Conservation (phyloP, 1,139 yeast species). For the Blastobotrys elegans region DNA sequence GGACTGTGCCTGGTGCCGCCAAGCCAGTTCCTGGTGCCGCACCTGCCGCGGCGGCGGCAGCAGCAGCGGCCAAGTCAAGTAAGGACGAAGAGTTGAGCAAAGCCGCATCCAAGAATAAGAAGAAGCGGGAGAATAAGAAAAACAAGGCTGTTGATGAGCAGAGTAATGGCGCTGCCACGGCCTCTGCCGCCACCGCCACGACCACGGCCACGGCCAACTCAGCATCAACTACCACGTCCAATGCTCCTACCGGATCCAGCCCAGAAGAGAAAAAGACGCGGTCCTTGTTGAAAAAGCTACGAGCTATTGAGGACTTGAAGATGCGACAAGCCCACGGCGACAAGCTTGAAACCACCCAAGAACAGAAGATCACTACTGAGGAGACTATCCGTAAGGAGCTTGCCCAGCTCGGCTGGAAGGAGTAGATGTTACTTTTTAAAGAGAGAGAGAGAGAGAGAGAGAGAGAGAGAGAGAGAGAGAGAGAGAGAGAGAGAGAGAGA, state of each 20-base stretch:
- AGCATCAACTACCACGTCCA: conserved; percentile 13
- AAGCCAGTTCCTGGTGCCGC: conserved; percentile 39
- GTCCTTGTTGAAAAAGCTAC: conserved; percentile 80
- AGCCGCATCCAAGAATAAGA: conserved; percentile 68
- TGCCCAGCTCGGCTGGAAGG: conserved; percentile 65
- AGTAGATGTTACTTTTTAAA: conserved; percentile 7
- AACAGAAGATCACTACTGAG: conserved; percentile 84
- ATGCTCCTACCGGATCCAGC: conserved; percentile 25
- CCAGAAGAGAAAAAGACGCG: conserved; percentile 90
- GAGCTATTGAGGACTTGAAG: conserved; percentile 89
- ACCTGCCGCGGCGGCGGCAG: no score
- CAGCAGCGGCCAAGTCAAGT: no score
- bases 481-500: background rate
- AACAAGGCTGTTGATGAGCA: conserved; percentile 30
- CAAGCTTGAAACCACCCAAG: conserved; percentile 85
- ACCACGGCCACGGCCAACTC: conserved; percentile 13
- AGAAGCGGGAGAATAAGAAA: conserved; percentile 66
- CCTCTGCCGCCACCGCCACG: conserved; percentile 20
- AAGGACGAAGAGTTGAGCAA: conserved; percentile 38
- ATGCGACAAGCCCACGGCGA: conserved; percentile 82
- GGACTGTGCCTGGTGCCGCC: conserved; percentile 29
- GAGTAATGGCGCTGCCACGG: conserved; percentile 13
- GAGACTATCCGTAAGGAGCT: conserved; percentile 71
- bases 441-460: background rate
- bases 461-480: background rate